A percentile compares a stretch with the other conserved stretches of the same genome.
These are phyloP conservation scores for Venturia carpophila DNA, from an alignment of 2,329 filamentous ascomycete species.

Conservation along the genomic window DNA sequence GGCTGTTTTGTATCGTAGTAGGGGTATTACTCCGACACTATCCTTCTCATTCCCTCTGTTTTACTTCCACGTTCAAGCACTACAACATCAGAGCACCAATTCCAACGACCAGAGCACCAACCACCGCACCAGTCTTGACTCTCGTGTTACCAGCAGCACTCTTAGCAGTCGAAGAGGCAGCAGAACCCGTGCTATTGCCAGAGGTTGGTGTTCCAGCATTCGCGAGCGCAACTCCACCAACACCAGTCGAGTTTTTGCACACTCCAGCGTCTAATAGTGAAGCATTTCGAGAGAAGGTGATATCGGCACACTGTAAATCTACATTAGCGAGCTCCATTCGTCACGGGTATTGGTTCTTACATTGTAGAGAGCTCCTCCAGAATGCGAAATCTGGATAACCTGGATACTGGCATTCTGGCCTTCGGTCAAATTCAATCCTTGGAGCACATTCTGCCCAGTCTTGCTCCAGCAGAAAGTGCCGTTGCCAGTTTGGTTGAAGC, in stretches of 20 bases:
- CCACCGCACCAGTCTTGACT: background rate
- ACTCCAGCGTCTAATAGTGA: constrained; percentile 30
- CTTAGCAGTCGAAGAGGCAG: constrained; percentile 5
- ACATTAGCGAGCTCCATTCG: background rate
- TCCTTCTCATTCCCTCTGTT: background rate
- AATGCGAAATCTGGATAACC: constrained; percentile 36
- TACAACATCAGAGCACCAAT: constrained; percentile 12
- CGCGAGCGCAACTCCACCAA: constrained; percentile 29
- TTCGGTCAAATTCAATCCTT: constrained; percentile 23
- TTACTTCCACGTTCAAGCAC: too few relatives aligned
- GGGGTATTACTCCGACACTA: background rate
- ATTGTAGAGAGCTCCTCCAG: constrained; percentile 39
- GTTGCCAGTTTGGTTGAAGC: constrained; percentile 43
- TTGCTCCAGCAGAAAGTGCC: constrained; percentile 41
- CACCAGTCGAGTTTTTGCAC: constrained; percentile 35
- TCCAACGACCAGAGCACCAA: constrained; percentile 10
- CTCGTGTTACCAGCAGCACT: background rate
- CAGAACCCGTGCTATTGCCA: background rate
- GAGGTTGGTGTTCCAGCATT: constrained; percentile 21
- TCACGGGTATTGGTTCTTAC: constrained; percentile 23
- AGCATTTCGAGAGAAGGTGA: constrained; percentile 35
- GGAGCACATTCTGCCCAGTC: constrained; percentile 26
- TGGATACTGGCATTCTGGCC: constrained; percentile 39
- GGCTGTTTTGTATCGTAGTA: background rate
- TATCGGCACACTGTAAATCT: constrained; percentile 35